Percentiles rank a stretch among this genome's conserved stretches.
phyloP scores from a whole-genome alignment of 352 stramenopile species.

The Pythium pyrilobum region DNA sequence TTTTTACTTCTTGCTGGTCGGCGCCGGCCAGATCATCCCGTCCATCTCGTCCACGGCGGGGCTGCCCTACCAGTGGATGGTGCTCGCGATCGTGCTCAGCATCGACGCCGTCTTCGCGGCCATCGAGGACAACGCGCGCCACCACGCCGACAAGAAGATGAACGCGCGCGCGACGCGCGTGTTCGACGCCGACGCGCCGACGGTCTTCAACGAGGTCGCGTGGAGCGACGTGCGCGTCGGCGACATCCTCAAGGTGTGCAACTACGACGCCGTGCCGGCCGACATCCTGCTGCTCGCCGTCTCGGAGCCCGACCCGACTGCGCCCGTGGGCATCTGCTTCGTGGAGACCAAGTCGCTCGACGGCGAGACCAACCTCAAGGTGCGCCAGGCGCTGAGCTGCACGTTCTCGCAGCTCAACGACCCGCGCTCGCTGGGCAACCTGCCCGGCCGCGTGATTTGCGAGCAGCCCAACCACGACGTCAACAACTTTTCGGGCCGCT shows the following conservation, averaged over 20 bases:
- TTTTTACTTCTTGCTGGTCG: conserved; percentile 89
- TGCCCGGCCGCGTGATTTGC: conserved; percentile 63
- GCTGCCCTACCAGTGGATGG: conserved; percentile 85
- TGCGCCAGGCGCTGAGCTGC: conserved; percentile 74
- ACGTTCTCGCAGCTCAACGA: conserved; percentile 82
- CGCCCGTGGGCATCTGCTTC: conserved; percentile 76
- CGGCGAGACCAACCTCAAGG: conserved; percentile 85
- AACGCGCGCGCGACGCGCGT: conserved; percentile 63
- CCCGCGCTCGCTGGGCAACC: conserved; percentile 49
- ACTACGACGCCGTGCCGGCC: conserved; percentile 81
- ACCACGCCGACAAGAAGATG: conserved; percentile 77
- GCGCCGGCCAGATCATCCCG: conserved; percentile 78
- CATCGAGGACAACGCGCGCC: conserved; percentile 78
- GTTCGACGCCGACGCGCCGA: conserved; percentile 42
- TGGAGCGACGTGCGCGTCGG: conserved; percentile 72
- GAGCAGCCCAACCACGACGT: conserved; percentile 87
- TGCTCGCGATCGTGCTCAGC: conserved; percentile 76
- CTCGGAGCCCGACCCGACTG: conserved; percentile 48
- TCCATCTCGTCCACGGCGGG: conserved; percentile 82
- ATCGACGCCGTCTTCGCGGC: conserved; percentile 81
- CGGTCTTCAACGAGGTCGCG: conserved; percentile 43
- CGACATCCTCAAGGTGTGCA: conserved; percentile 82
- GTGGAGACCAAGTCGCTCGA: conserved; percentile 86
- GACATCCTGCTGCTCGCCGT: conserved; percentile 79
- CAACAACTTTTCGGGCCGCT: conserved; percentile 79